Evolutionary conservation across 2,329 filamentous ascomycete genomes (phyloP).

Genomic region (Hirsutella rhossiliensis): DNA sequence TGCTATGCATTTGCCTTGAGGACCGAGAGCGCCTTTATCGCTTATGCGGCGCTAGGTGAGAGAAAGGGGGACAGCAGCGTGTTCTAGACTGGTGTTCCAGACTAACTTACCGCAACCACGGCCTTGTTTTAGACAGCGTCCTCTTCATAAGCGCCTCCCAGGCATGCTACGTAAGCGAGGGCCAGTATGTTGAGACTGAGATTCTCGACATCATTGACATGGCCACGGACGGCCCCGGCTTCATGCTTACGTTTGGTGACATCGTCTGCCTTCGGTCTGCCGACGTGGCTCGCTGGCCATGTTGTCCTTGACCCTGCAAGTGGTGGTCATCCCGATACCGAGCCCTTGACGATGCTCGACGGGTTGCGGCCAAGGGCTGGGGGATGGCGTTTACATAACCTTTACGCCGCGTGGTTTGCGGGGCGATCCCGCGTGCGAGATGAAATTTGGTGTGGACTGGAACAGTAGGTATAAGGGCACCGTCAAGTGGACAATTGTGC

Average conservation of each 20-base stretch:
- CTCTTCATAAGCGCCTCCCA: conserved; percentile 64
- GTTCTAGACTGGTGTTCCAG: no score
- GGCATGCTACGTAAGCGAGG: conserved; percentile 69
- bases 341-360: conserved; percentile 40
- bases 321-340: conserved; percentile 19
- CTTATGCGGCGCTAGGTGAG: no score
- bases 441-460: conserved; percentile 87
- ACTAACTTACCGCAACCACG: conserved; percentile 68
- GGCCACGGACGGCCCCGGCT: conserved; percentile 79
- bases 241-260: conserved; percentile 86
- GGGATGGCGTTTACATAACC: conserved; percentile 82
- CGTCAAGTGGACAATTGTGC: conserved; percentile 69
- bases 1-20: no score
- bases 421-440: conserved; percentile 75
- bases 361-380: conserved; percentile 65
- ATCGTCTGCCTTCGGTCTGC: conserved; percentile 78
- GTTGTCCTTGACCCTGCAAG: conserved; percentile 45
- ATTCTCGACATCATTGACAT: conserved; percentile 87
- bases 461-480: conserved; percentile 67
- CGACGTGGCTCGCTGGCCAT: conserved; percentile 74
- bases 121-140: conserved; percentile 74
- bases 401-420: conserved; percentile 87
- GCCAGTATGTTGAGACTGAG: conserved; percentile 71
- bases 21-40: no score
- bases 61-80: no score